These are phyloP conservation scores for Rhodotorula sp. DNA, from an alignment of 1,284 basidiomycete species.

Conservation along the genomic window DNA sequence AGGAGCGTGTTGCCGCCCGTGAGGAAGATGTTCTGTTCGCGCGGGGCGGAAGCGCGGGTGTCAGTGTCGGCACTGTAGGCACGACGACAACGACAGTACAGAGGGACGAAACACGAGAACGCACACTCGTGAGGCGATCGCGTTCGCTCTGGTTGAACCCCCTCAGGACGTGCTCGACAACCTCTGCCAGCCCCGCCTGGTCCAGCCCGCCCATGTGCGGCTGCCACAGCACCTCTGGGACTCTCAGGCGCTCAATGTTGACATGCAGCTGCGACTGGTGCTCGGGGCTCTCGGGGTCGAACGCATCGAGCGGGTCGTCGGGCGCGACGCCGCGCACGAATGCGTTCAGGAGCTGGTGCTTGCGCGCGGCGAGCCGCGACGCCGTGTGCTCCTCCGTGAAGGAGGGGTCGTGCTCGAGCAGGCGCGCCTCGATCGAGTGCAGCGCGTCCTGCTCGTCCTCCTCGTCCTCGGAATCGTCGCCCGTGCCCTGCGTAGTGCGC, in stretches of 20 bases:
- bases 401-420: slow-evolving; percentile 78
- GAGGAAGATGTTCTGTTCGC: slow-evolving; percentile 77
- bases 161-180: slow-evolving; percentile 81
- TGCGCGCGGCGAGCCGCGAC: slow-evolving; percentile 70
- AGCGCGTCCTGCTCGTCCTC: slow-evolving; percentile 83
- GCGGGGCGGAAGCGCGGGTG: not conserved
- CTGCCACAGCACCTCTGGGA: slow-evolving; percentile 91
- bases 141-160: slow-evolving; percentile 72
- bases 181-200: slow-evolving; percentile 88
- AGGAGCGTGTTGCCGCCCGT: slow-evolving; percentile 80
- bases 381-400: slow-evolving; percentile 83
- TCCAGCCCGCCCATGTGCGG: slow-evolving; percentile 93
- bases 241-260: slow-evolving; percentile 89
- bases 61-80: slow-evolving; percentile 33
- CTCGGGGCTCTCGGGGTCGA: slow-evolving; percentile 60
- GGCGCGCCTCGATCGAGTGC: slow-evolving; percentile 72
- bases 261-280: slow-evolving; percentile 78
- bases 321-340: slow-evolving; percentile 67
- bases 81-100: not conserved
- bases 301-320: slow-evolving; percentile 57
- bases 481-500: slow-evolving; percentile 45
- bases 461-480: slow-evolving; percentile 89
- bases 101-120: slow-evolving; percentile 45
- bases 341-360: slow-evolving; percentile 79
- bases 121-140: slow-evolving; percentile 60